Evolutionary conservation across 2,329 filamentous ascomycete genomes (phyloP).

Genomic region (Dryadomyces quercus-mongolicae): DNA sequence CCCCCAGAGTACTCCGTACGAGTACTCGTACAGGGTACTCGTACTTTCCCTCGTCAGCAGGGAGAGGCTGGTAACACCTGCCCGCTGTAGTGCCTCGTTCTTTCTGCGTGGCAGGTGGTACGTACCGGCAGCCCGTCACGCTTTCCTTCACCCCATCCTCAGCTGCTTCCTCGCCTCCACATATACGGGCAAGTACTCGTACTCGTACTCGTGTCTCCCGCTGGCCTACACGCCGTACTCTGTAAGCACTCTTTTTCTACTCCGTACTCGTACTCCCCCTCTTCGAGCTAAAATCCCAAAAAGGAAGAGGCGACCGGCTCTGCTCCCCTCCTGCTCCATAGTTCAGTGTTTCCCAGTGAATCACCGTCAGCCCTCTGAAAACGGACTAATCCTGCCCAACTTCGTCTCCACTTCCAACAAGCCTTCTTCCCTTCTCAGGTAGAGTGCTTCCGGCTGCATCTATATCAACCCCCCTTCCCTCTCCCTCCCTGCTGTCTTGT

Average conservation of each 20-base stretch:
- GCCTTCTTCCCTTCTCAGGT: neutral
- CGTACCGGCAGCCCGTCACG: neutral
- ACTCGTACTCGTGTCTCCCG: no score
- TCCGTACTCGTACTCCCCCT: neutral
- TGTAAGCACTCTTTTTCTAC: neutral
- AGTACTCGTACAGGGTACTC: neutral
- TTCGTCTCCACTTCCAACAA: neutral
- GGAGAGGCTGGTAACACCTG: no score
- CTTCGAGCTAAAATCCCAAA: no score
- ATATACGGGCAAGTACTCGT: no score
- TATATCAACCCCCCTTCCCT: constrained; percentile 2
- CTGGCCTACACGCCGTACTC: neutral
- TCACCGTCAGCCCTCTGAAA: neutral
- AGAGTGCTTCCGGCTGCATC: neutral
- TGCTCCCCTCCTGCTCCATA: neutral
- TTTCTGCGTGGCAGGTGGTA: neutral
- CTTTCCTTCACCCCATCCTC: neutral
- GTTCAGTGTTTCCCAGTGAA: neutral
- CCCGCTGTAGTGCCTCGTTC: no score
- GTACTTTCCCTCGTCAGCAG: neutral
- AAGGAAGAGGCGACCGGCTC: neutral
- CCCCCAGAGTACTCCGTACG: neutral
- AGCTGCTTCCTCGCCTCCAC: neutral
- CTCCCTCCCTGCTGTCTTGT: neutral
- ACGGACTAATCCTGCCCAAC: neutral